Evolutionary conservation across 2,329 filamentous ascomycete genomes (phyloP).

Genomic region (Fusarium coffeatum): DNA sequence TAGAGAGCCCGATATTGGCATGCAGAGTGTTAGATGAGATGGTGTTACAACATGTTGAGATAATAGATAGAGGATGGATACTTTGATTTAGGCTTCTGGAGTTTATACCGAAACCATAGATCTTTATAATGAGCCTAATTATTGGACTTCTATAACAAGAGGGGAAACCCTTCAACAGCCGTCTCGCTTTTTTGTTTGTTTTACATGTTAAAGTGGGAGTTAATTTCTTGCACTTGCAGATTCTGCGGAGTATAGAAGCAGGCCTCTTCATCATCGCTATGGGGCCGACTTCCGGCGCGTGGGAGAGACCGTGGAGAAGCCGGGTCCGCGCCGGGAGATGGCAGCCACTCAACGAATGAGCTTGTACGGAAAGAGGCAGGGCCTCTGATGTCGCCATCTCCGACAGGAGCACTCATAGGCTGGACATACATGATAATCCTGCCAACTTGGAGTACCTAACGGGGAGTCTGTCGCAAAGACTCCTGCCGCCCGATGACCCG

Average conservation of each 20-base stretch:
- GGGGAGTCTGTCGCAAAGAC: slow-evolving; percentile 29
- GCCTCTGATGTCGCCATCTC: slow-evolving; percentile 41
- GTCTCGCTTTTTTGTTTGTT: neutral
- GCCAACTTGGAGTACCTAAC: slow-evolving; percentile 1
- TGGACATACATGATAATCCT: neutral
- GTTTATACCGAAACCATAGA: neutral
- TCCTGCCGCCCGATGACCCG: slow-evolving; percentile 38
- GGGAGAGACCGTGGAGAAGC: slow-evolving; percentile 23
- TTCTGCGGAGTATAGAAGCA: neutral
- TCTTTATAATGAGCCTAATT: neutral
- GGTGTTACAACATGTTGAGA: slow-evolving; percentile 18
- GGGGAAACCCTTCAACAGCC: neutral
- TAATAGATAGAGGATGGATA: slow-evolving; percentile 14
- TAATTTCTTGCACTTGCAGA: neutral
- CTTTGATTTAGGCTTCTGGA: neutral
- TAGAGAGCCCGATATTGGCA: slow-evolving; percentile 13
- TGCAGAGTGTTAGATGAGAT: slow-evolving; percentile 1
- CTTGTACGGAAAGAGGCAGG: slow-evolving; percentile 25
- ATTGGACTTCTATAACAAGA: neutral
- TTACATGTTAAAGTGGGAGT: neutral
- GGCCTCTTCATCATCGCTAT: neutral
- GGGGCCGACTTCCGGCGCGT: slow-evolving; percentile 45
- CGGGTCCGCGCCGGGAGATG: neutral
- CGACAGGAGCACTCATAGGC: slow-evolving; percentile 24
- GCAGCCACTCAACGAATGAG: slow-evolving; percentile 21